Conservation (phyloP, 2,329 filamentous ascomycete species). For the Boeremia lycopersici region DNA sequence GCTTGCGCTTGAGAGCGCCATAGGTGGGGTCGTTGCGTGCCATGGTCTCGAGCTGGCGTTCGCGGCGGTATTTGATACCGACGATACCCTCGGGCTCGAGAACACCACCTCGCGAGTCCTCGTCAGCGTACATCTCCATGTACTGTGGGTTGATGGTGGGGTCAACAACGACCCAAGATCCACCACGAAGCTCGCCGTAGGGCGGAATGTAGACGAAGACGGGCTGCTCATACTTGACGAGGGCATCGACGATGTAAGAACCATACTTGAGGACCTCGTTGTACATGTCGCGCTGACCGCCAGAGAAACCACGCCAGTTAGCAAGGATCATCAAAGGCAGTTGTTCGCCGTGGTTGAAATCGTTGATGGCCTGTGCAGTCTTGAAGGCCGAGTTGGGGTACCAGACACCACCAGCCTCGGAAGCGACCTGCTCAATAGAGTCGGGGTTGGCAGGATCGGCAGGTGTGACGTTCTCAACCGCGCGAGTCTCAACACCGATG, state of each 20-base stretch:
- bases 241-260: conserved; percentile 97
- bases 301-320: conserved; percentile 99
- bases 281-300: conserved; percentile 99
- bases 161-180: conserved; percentile 98
- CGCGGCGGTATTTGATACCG: conserved; percentile 97
- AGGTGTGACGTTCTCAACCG: conserved; percentile 94
- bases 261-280: conserved; percentile 99
- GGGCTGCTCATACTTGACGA: conserved; percentile 98
- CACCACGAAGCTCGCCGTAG: conserved; percentile 94
- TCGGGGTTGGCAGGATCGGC: conserved; percentile 98
- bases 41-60: conserved; percentile 98
- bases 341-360: conserved; percentile 99
- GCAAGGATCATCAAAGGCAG: conserved; percentile 98
- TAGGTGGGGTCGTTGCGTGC: conserved; percentile 87
- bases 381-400: conserved; percentile 99
- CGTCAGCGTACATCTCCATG: conserved; percentile 99
- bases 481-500: conserved; percentile 93
- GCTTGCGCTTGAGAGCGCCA: conserved; percentile 79
- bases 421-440: conserved; percentile 92
- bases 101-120: conserved; percentile 93
- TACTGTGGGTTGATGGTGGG: conserved; percentile 94
- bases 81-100: conserved; percentile 98
- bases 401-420: conserved; percentile 98
- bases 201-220: conserved; percentile 99
- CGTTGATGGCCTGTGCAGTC: conserved; percentile 96